Evolutionary conservation across 2,329 filamentous ascomycete species (phyloP).

Genomic region (Arachnomyces sp.): DNA sequence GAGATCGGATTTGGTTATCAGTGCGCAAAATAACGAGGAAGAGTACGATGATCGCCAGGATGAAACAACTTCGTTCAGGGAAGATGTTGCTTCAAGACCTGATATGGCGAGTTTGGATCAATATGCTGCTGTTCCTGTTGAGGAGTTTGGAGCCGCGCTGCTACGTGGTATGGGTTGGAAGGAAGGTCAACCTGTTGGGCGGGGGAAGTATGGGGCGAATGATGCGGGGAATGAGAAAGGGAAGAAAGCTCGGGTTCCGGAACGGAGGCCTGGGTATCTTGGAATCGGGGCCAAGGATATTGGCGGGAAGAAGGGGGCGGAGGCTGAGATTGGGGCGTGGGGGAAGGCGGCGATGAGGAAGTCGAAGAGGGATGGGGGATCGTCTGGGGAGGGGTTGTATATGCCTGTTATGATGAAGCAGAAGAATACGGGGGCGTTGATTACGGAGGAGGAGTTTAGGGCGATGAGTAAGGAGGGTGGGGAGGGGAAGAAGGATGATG

Average conservation of each 20-base stretch:
- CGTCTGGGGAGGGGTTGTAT: conserved; percentile 43
- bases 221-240: conserved; percentile 32
- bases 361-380: conserved; percentile 36
- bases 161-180: conserved; percentile 96
- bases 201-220: conserved; percentile 40
- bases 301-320: conserved; percentile 42
- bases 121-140: conserved; percentile 82
- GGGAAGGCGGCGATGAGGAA: conserved; percentile 54
- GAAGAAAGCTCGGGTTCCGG: conserved; percentile 55
- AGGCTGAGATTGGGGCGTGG: conserved; percentile 72
- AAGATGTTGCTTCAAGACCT: conserved; percentile 63
- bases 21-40: conserved; percentile 17
- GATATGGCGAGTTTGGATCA: conserved; percentile 70
- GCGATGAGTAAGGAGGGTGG: conserved; percentile 43
- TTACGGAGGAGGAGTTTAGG: conserved; percentile 55
- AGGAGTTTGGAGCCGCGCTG: conserved; percentile 86
- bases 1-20: conserved; percentile 47
- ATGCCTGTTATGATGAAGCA: conserved; percentile 55
- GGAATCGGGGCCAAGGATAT: conserved; percentile 84
- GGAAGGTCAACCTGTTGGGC: conserved; percentile 52
- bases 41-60: conserved; percentile 22
- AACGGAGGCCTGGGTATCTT: conserved; percentile 68
- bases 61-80: conserved; percentile 54
- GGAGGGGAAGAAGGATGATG: conserved; percentile 33
- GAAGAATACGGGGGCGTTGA: conserved; percentile 53